Evolutionary conservation across 2,329 filamentous ascomycete species (phyloP), one percentile per base, ranked within the genome.

Genomic region (Chaetomiaceae sp.): DNA sequence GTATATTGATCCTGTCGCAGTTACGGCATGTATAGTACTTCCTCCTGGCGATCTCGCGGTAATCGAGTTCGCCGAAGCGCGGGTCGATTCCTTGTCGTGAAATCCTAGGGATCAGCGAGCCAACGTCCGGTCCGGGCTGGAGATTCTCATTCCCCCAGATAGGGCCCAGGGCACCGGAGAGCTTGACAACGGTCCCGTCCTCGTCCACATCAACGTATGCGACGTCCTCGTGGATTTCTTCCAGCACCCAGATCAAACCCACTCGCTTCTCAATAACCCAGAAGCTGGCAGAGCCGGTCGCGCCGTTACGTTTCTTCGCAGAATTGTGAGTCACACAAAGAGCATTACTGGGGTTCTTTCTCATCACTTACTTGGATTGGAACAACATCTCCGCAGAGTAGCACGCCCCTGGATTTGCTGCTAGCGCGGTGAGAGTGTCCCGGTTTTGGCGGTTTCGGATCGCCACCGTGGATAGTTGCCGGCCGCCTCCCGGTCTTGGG

Each of bases 201-300:
- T 90, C 85, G 65, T 95, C 88, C 18, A 95, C 78, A 10, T 76
- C 79, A 38, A 99, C 71, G 56, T 83, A 81, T 4, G 89, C 90
- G 34, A 94, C 85, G 67, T 99, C 91, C 70, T 99, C 94, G 51
- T 92, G 89, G 56, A 99, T 97, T 71, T 99, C 94, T 68, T 99
- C 94, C 2, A 99, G 73, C 8, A 99, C 94, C 94, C 94, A 99
- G 55, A 99, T 97, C 55, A 99, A 73, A 9, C 92, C 91, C 48
- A 90, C 85, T 44, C 86, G 82, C 71, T 99, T 99, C 70, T 99
- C 94, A 73, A 99, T 99, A 3, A 99, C 94, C 94, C 94, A 99
- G 34, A 99, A 74, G 70, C 91, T 97, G 33, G 94, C 94, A 53
- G 94, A 91, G 2, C 94, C 94, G 4, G 86, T 92, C 10, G 86